A percentile compares a stretch with the other conserved stretches of the same genome.
These are phyloP conservation scores for Talaromyces sp. DNA, from an alignment of 2,329 filamentous ascomycete species.

Conservation along the genomic window DNA sequence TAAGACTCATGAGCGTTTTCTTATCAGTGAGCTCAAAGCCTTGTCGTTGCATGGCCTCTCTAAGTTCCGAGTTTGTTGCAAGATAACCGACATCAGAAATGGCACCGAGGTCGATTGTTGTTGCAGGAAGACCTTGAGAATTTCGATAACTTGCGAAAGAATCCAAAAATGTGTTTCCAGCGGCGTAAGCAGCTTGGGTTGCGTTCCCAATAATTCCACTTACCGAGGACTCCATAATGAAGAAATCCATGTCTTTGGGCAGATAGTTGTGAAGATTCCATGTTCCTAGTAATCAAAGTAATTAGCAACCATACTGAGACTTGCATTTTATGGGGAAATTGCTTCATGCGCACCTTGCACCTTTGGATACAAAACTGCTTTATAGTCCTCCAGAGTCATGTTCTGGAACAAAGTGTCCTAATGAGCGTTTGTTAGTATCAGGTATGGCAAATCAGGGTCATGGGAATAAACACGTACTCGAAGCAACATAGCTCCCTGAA, in stretches of 20 bases:
- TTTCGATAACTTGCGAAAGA: constrained; percentile 28
- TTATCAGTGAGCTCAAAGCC: neutral
- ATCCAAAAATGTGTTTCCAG: constrained; percentile 37
- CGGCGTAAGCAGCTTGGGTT: constrained; percentile 43
- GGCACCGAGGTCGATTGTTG: constrained; percentile 28
- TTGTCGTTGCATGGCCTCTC: neutral
- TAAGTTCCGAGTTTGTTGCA: constrained; percentile 19
- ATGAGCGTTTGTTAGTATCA: neutral
- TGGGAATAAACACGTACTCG: constrained; percentile 8
- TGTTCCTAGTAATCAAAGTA: constrained; percentile 16
- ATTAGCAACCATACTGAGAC: neutral
- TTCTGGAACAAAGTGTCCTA: constrained; percentile 31
- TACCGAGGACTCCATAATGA: constrained; percentile 39
- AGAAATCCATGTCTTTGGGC: constrained; percentile 36
- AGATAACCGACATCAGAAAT: constrained; percentile 32
- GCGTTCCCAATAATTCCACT: constrained; percentile 43
- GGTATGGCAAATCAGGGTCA: neutral
- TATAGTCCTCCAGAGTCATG: constrained; percentile 38
- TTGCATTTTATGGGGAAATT: neutral
- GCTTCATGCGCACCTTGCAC: constrained; percentile 21
- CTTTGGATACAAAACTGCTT: constrained; percentile 36
- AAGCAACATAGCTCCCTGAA: constrained; percentile 29
- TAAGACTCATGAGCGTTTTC: constrained; percentile 3
- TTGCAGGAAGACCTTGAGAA: constrained; percentile 19
- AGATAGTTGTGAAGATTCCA: constrained; percentile 32